phyloP scores from a whole-genome alignment of 1,139 yeast species.

The Saccharomyces uvarum region DNA sequence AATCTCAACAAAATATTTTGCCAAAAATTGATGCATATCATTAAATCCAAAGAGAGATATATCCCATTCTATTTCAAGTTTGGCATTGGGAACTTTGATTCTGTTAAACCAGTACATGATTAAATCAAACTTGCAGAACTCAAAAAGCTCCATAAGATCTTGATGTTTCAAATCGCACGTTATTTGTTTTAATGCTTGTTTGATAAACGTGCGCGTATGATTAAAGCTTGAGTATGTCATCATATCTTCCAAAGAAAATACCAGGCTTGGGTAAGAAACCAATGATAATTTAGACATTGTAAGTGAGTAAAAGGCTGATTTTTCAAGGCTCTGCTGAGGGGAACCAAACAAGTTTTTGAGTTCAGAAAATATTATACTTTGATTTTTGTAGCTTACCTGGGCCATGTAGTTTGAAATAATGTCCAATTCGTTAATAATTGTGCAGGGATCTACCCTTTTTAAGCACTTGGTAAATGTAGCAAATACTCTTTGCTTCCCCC shows the following conservation, averaged over 20 bases:
- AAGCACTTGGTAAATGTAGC: constrained; percentile 18
- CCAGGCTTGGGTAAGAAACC: constrained; percentile 14
- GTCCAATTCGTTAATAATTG: constrained; percentile 7
- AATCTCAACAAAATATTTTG: constrained; percentile 13
- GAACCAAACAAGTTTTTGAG: constrained; percentile 13
- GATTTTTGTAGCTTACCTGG: constrained; percentile 23
- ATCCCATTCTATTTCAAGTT: constrained; percentile 18
- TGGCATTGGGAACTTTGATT: neutral
- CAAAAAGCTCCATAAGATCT: constrained; percentile 14
- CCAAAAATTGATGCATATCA: constrained; percentile 13
- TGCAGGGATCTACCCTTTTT: constrained; percentile 10
- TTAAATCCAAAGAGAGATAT: constrained; percentile 22
- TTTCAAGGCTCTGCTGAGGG: constrained; percentile 19
- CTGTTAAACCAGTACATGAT: constrained; percentile 16
- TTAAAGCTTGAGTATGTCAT: constrained; percentile 24
- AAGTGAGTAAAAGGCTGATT: constrained; percentile 16
- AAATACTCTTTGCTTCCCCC: constrained; percentile 27
- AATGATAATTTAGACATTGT: constrained; percentile 12
- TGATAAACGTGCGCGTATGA: constrained; percentile 35
- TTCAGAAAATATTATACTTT: constrained; percentile 23
- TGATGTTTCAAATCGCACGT: constrained; percentile 8
- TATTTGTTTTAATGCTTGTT: constrained; percentile 8
- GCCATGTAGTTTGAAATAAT: constrained; percentile 18
- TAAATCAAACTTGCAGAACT: constrained; percentile 19
- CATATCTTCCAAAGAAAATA: constrained; percentile 13